Evolutionary conservation across 2,329 filamentous ascomycete species (phyloP).

Genomic region (Davidsoniella neocaledoniae): DNA sequence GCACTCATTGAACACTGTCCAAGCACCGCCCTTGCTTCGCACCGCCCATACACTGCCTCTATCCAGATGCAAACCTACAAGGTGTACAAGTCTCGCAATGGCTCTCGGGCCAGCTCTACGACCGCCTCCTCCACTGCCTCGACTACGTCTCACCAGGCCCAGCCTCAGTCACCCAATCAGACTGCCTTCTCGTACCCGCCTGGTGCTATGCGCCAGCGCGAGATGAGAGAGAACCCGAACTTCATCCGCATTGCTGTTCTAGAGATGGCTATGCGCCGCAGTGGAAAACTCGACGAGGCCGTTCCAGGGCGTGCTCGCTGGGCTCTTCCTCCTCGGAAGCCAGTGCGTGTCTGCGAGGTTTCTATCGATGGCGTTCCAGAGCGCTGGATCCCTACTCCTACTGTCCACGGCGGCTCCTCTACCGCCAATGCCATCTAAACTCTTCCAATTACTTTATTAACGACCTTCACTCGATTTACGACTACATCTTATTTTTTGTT

Average conservation of each 20-base stretch:
- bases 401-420: too few species aligned
- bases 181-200: conserved; percentile 24
- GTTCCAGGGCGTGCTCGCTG: conserved; percentile 51
- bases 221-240: conserved; percentile 53
- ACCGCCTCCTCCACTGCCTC: conserved; percentile 18
- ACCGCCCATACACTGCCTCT: conserved; percentile 40
- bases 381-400: conserved; percentile 30
- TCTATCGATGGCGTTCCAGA: conserved; percentile 40
- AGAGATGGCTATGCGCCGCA: conserved; percentile 54
- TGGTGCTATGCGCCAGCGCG: conserved; percentile 40
- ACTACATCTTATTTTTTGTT: not conserved
- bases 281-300: conserved; percentile 48
- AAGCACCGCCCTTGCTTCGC: conserved; percentile 16
- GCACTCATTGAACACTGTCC: conserved; percentile 5
- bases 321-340: conserved; percentile 48
- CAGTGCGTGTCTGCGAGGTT: conserved; percentile 37
- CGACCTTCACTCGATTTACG: not conserved
- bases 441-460: too few species aligned
- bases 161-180: conserved; percentile 20
- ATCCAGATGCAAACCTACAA: conserved; percentile 61
- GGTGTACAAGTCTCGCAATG: conserved; percentile 32
- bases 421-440: too few species aligned
- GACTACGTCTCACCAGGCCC: conserved; percentile 16
- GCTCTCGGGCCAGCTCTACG: conserved; percentile 16
- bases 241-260: conserved; percentile 56